Conservation (phyloP, 2,329 filamentous ascomycete genomes). For the Fusarium avenaceum region DNA sequence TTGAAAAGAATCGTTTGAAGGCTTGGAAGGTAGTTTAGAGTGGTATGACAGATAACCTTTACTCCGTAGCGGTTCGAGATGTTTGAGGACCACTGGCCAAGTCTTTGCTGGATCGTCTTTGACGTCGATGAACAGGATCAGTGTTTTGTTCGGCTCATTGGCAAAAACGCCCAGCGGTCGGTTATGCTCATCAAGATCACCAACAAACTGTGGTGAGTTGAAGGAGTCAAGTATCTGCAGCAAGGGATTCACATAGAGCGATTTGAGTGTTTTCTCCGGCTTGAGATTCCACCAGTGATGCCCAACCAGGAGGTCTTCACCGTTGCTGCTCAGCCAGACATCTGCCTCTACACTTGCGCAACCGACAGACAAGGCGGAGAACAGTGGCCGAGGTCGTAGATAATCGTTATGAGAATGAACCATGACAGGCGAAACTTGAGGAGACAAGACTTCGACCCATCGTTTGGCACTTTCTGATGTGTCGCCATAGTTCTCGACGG, state of each 20-base stretch:
- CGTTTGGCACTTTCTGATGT: slow-evolving; percentile 24
- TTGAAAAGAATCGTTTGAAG: slow-evolving; percentile 54
- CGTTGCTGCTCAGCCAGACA: slow-evolving; percentile 68
- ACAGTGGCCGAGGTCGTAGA: slow-evolving; percentile 72
- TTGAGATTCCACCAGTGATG: slow-evolving; percentile 65
- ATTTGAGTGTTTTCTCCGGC: slow-evolving; percentile 68
- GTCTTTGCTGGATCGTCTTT: slow-evolving; percentile 61
- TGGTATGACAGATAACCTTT: slow-evolving; percentile 68
- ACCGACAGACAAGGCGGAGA: slow-evolving; percentile 70
- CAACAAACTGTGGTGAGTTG: slow-evolving; percentile 7
- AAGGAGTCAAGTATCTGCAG: slow-evolving; percentile 66
- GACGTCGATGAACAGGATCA: slow-evolving; percentile 76
- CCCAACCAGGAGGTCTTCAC: slow-evolving; percentile 69
- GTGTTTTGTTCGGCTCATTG: slow-evolving; percentile 62
- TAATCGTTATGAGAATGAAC: slow-evolving; percentile 78
- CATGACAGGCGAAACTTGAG: slow-evolving; percentile 38
- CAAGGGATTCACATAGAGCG: slow-evolving; percentile 74
- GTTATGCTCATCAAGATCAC: neutral
- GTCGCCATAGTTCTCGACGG: slow-evolving; percentile 25
- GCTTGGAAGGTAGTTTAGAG: slow-evolving; percentile 55
- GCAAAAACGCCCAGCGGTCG: slow-evolving; percentile 66
- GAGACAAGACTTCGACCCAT: slow-evolving; percentile 38
- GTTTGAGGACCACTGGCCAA: slow-evolving; percentile 47
- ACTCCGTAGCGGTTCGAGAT: slow-evolving; percentile 69
- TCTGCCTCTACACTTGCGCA: slow-evolving; percentile 77